phyloP scores from a whole-genome alignment of 805 yeast species.

The Yarrowia sp. region DNA sequence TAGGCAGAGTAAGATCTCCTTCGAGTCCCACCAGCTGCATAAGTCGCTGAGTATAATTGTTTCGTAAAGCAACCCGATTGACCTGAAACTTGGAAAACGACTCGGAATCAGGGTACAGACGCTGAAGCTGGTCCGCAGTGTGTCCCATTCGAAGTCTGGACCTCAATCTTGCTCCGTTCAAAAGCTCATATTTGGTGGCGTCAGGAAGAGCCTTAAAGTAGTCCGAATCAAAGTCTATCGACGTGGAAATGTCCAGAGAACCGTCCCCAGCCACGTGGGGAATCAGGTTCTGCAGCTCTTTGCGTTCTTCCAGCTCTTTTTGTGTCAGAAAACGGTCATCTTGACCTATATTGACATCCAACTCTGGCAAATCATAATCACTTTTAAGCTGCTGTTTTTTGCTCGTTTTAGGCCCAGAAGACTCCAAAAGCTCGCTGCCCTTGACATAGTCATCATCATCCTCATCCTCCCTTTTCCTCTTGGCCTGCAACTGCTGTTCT shows the following conservation, averaged over 20 bases:
- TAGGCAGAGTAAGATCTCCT: conserved; percentile 39
- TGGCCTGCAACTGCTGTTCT: background rate
- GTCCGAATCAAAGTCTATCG: conserved; percentile 77
- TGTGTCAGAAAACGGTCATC: conserved; percentile 75
- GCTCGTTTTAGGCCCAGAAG: background rate
- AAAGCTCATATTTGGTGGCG: conserved; percentile 80
- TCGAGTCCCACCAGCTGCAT: conserved; percentile 83
- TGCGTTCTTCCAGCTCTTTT: conserved; percentile 58
- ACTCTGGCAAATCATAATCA: conserved; percentile 36
- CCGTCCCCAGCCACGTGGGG: conserved; percentile 8
- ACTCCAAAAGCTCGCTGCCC: background rate
- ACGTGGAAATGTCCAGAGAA: conserved; percentile 25
- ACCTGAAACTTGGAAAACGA: conserved; percentile 93
- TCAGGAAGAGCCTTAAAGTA: conserved; percentile 76
- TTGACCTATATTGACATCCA: conserved; percentile 48
- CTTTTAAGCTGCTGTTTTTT: background rate
- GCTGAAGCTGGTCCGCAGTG: conserved; percentile 79
- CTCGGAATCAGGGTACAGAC: conserved; percentile 76
- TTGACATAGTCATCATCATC: background rate
- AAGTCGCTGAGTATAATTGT: conserved; percentile 80
- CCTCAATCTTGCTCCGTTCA: conserved; percentile 75
- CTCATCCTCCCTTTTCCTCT: background rate
- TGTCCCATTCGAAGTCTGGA: conserved; percentile 95
- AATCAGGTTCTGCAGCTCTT: conserved; percentile 39
- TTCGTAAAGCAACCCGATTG: conserved; percentile 86